phyloP scores from a whole-genome alignment of 2,329 filamentous ascomycete genomes.

The Diaporthe australafricana region DNA sequence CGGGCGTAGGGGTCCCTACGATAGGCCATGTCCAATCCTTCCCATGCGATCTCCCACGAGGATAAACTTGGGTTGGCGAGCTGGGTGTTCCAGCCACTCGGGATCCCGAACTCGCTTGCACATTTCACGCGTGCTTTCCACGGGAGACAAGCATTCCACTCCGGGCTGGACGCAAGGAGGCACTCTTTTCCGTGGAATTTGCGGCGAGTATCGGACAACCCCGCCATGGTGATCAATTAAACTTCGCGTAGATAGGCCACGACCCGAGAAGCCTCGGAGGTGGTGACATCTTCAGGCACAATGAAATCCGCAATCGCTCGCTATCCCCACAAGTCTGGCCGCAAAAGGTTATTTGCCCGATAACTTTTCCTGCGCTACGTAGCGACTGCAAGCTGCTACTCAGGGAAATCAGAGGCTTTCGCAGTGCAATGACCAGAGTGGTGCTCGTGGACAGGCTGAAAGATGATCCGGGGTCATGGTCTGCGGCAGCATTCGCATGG shows the following conservation, averaged over 20 bases:
- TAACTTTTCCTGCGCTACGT: not conserved
- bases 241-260: not conserved
- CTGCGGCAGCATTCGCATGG: not conserved
- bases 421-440: not conserved
- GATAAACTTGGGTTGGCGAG: not conserved
- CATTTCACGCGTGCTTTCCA: not conserved
- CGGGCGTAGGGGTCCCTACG: not conserved
- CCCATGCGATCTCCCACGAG: slow-evolving; percentile 18
- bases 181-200: not conserved
- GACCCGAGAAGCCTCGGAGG: not conserved
- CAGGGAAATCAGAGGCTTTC: not conserved
- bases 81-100: slow-evolving; percentile 15
- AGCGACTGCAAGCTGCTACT: too few species aligned
- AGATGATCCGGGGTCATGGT: too few species aligned
- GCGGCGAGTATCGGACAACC: not conserved
- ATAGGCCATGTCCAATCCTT: not conserved
- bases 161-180: not conserved
- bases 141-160: not conserved
- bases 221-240: slow-evolving; percentile 11
- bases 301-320: not conserved
- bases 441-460: not conserved
- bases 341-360: not conserved
- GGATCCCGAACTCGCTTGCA: not conserved
- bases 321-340: too few species aligned
- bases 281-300: not conserved